Conservation (phyloP, 129 eudicot species). For the Chrysanthemum seticuspe region DNA sequence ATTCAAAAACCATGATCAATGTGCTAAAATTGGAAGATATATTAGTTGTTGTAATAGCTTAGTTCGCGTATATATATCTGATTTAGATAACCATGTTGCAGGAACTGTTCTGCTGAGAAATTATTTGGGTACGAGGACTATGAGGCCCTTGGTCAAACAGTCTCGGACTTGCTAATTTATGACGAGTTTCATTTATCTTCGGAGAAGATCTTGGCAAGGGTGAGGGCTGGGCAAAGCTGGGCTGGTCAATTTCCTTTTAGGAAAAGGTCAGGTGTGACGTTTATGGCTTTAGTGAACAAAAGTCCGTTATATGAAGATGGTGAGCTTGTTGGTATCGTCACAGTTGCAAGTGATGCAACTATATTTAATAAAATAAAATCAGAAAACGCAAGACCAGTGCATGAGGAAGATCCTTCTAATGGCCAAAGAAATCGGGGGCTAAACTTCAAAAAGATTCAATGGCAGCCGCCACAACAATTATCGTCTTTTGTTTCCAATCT, state of each 20-base stretch:
- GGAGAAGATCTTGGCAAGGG: conserved; percentile 39
- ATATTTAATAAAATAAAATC: conserved; percentile 49
- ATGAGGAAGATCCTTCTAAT: conserved; percentile 34
- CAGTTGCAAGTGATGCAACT: conserved; percentile 80
- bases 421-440: conserved; percentile 36
- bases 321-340: conserved; percentile 65
- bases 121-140: conserved; percentile 71
- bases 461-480: conserved; percentile 57
- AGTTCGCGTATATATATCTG: not conserved
- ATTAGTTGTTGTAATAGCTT: no score
- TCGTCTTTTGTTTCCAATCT: conserved; percentile 82
- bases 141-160: conserved; percentile 74
- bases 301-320: conserved; percentile 74
- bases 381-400: conserved; percentile 26
- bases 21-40: no score
- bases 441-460: conserved; percentile 60
- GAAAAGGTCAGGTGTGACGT: conserved; percentile 60
- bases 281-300: conserved; percentile 78
- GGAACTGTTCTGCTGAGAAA: conserved; percentile 81
- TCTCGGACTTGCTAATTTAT: conserved; percentile 45
- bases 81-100: conserved; percentile 30
- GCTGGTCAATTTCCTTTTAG: conserved; percentile 87
- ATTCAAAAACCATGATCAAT: not conserved
- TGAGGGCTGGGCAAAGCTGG: conserved; percentile 65
- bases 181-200: conserved; percentile 49